Evolutionary conservation across 1,284 basidiomycete species (phyloP), one percentile per base, ranked within the genome.

Genomic region (Heliocybe sulcata): DNA sequence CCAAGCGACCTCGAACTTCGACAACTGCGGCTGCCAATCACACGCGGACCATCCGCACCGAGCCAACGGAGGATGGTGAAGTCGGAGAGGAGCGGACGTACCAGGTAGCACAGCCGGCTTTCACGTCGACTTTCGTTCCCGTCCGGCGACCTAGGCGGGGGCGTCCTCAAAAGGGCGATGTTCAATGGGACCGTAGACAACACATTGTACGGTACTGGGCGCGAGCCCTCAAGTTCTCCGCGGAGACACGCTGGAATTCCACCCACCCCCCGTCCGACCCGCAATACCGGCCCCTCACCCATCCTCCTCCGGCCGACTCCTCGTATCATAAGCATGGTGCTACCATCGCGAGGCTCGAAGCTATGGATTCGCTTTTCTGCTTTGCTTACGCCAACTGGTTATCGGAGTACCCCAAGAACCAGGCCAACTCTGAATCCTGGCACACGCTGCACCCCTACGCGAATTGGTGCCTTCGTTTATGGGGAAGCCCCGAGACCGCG

Each of bases 371-470:
- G 35, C 75, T 89, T 54, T 71, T 89, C 45, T 84, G 81, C 69
- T 90, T 90, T 66, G 78, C 83, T 2, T 90, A 88, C 65, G 77
- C 83, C 1, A 72, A 85, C 56, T 90, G 87, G 87, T 78, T 76
- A 65, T 81, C 75, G 62, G 87, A 90, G 59, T 80, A 80, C 60
- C 67, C 70, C 59, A 73, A 73, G 54, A 72, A 72, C 52, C 63
- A 65, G 8, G 85, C 81, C 65, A 74, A 74, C 63, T 71, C 71
- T 33, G 75, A 78, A 50, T 79, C 79, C 8, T 90, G 87, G 87
- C 62, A 69, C 11, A 85, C 81, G 16, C 81, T 84, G 60, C 75
- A 79, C 56, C 78, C 75, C 1, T 87, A 85, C 61, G 69, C 88
- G 19, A 67, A 67, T n/a, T 84, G 81, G 80, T 84, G 81, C 60